phyloP scores from a whole-genome alignment of 108 stramenopile species.

The Asterionellopsis glacialis region DNA sequence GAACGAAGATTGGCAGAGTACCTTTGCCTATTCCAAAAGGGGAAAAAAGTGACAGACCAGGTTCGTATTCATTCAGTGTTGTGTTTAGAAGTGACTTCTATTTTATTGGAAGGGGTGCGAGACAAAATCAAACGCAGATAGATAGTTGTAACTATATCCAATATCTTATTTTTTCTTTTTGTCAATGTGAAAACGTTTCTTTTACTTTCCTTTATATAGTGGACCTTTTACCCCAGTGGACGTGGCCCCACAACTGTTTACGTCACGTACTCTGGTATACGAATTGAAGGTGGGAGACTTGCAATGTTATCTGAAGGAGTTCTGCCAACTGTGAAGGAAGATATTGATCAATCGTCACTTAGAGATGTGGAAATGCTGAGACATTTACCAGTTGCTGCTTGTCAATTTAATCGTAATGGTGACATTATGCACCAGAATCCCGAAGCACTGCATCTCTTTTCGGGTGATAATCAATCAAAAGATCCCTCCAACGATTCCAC shows the following conservation, averaged over 20 bases:
- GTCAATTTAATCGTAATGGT: slow-evolving; percentile 40
- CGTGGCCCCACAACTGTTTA: slow-evolving; percentile 19
- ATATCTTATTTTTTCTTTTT: too few relatives aligned
- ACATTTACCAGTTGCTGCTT: slow-evolving; percentile 43
- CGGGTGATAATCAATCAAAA: not conserved
- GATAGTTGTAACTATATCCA: too few relatives aligned
- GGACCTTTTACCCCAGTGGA: slow-evolving; percentile 45
- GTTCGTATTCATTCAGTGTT: too few relatives aligned
- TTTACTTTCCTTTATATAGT: slow-evolving; percentile 1
- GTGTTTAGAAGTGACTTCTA: too few relatives aligned
- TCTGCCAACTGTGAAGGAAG: not conserved
- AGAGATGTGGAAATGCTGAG: slow-evolving; percentile 44
- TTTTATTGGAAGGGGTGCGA: not conserved
- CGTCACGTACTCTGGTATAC: slow-evolving; percentile 13
- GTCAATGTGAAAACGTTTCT: too few relatives aligned
- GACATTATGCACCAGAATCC: slow-evolving; percentile 43
- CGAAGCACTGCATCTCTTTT: slow-evolving; percentile 19
- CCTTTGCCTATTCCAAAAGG: slow-evolving; percentile 15
- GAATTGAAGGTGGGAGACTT: slow-evolving; percentile 12
- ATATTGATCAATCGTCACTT: slow-evolving; percentile 15
- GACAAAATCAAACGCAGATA: not conserved
- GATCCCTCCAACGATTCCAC: not conserved
- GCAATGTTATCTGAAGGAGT: slow-evolving; percentile 17
- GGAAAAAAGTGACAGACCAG: slow-evolving; percentile 17
- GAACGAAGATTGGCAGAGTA: slow-evolving; percentile 20